phyloP scores from a whole-genome alignment of 176 grass and related monocot genomes.

The Cenchrus purpureus region DNA sequence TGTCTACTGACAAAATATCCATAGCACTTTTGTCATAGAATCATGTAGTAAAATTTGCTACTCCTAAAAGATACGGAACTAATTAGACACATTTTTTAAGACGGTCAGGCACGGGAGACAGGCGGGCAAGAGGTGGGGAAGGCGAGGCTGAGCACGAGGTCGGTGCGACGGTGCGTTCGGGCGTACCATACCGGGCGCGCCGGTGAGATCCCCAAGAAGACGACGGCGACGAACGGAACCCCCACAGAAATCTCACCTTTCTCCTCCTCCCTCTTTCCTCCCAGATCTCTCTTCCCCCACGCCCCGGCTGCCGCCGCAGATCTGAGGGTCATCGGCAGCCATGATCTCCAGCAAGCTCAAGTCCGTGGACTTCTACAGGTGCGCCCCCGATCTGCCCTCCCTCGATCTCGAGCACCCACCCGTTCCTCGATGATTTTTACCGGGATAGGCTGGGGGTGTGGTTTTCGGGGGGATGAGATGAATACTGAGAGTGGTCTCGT shows the following conservation, averaged over 20 bases:
- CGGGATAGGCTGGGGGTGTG: not conserved
- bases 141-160: not conserved
- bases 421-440: not conserved
- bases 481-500: not conserved
- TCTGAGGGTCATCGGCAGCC: conserved; percentile 48
- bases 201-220: conserved; percentile 36
- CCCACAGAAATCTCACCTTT: conserved; percentile 36
- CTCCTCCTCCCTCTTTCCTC: not conserved
- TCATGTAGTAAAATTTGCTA: not conserved
- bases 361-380: conserved; percentile 99
- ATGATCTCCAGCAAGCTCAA: conserved; percentile 98
- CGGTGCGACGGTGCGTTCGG: conserved; percentile 30
- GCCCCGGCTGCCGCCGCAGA: conserved; percentile 3
- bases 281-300: conserved; percentile 28
- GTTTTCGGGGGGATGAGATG: not conserved
- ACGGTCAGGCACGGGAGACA: not conserved
- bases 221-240: conserved; percentile 6
- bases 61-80: not conserved
- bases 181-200: not conserved
- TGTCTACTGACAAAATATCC: not conserved
- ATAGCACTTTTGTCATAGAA: too few species aligned
- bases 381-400: conserved; percentile 1
- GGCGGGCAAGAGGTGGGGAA: too few species aligned
- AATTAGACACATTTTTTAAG: not conserved
- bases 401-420: not conserved